phyloP scores from a whole-genome alignment of 75 land plant genomes.

The Pinus taeda region DNA sequence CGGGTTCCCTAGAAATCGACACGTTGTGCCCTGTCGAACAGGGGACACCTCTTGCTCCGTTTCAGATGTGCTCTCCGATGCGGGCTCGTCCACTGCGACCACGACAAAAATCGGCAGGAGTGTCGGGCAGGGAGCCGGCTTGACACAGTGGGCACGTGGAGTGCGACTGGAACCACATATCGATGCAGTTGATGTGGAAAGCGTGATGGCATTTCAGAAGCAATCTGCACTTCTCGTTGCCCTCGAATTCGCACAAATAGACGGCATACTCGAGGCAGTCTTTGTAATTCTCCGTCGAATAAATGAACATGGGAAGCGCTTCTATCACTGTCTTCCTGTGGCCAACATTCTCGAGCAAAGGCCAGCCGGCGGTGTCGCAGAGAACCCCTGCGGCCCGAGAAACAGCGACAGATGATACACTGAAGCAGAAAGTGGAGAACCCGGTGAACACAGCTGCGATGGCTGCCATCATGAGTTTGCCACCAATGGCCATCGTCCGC shows the following conservation, averaged over 20 bases:
- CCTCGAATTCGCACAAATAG: constrained; percentile 55
- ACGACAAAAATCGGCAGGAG: not conserved
- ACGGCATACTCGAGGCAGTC: constrained; percentile 44
- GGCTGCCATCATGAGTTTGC: no score
- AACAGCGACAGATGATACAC: no score
- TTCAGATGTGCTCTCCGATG: not conserved
- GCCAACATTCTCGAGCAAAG: not conserved
- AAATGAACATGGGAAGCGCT: no score
- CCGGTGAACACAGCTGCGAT: no score
- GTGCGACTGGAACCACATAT: constrained; percentile 58
- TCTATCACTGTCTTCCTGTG: no score
- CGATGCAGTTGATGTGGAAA: constrained; percentile 50
- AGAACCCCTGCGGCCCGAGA: no score
- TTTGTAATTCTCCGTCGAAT: not conserved
- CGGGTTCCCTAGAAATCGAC: no score
- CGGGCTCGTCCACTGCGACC: not conserved
- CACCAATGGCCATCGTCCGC: no score
- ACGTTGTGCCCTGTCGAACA: no score
- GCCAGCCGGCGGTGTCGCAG: not conserved
- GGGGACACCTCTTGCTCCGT: not conserved
- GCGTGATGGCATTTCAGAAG: constrained; percentile 40
- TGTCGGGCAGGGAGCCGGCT: constrained; percentile 10
- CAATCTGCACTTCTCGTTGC: constrained; percentile 21
- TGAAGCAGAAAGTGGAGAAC: no score
- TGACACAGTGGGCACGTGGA: constrained; percentile 49